Percentiles rank a stretch among this genome's conserved stretches.
These are phyloP conservation scores for Litchi chinensis DNA, from an alignment of 345 rosid species.

Conservation along the genomic window DNA sequence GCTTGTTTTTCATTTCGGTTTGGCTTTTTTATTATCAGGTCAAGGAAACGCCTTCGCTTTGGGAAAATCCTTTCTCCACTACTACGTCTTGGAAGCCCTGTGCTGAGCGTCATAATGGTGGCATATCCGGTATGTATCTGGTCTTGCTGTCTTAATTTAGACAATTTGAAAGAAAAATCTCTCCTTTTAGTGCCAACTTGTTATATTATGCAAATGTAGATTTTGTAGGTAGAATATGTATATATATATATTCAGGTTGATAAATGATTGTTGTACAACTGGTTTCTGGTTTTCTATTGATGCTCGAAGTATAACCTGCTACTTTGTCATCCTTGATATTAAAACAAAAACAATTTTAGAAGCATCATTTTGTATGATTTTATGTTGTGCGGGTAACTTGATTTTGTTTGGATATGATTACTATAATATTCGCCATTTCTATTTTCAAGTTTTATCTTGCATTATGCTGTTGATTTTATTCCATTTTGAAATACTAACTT, in stretches of 20 bases:
- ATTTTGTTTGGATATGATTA: background rate
- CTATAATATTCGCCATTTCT: background rate
- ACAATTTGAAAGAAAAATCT: background rate
- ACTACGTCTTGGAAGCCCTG: constrained; percentile 99
- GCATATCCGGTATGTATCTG: constrained; percentile 60
- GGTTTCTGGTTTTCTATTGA: background rate
- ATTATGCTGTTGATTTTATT: constrained; percentile 14
- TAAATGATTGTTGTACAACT: background rate
- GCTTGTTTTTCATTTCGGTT: constrained; percentile 19
- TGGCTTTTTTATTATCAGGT: constrained; percentile 45
- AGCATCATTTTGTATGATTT: background rate
- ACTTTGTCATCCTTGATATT: background rate
- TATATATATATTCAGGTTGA: constrained; percentile 7
- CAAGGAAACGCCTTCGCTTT: constrained; percentile 89
- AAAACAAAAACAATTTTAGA: background rate
- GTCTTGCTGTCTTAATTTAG: background rate
- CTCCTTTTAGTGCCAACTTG: background rate
- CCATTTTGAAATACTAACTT: constrained; percentile 15
- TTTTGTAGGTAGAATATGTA: background rate
- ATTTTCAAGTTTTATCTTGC: constrained; percentile 6
- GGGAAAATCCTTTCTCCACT: constrained; percentile 95
- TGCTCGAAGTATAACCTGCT: background rate
- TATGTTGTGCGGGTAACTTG: background rate
- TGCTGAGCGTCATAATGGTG: constrained; percentile 85
- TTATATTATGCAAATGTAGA: background rate